phyloP scores from a whole-genome alignment of 176 grass and related monocot genomes.

The Miscanthus lutarioriparius region DNA sequence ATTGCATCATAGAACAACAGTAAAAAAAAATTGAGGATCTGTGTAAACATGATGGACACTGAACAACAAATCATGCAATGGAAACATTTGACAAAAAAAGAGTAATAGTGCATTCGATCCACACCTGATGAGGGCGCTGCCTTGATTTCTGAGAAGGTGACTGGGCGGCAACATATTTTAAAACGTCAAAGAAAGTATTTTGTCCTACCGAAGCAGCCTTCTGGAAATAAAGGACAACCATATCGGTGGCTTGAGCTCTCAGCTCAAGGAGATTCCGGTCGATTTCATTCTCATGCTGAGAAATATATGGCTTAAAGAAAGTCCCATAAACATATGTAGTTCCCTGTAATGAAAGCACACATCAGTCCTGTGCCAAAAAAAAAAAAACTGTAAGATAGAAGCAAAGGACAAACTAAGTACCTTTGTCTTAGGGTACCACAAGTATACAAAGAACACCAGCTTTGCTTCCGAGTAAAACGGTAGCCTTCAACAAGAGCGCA shows the following conservation, averaged over 20 bases:
- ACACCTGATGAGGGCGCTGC: conserved; percentile 57
- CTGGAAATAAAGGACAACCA: conserved; percentile 68
- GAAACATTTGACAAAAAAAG: background rate
- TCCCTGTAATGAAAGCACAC: conserved; percentile 58
- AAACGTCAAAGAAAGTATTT: conserved; percentile 77
- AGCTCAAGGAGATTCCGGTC: conserved; percentile 87
- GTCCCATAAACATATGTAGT: conserved; percentile 92
- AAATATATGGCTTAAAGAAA: conserved; percentile 91
- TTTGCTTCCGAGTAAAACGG: conserved; percentile 97
- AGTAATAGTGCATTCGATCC: conserved; percentile 1
- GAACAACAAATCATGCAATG: conserved; percentile 12
- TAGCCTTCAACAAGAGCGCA: conserved; percentile 60
- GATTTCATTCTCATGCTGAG: conserved; percentile 95
- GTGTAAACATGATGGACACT: background rate
- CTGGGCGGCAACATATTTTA: conserved; percentile 81
- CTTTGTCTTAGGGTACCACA: conserved; percentile 99
- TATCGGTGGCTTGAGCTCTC: conserved; percentile 79
- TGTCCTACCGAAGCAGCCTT: conserved; percentile 69
- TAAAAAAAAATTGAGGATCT: background rate
- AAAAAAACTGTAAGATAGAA: conserved; percentile 27
- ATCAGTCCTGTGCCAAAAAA: conserved; percentile 25
- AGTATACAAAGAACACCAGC: conserved; percentile 84
- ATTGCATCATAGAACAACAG: background rate
- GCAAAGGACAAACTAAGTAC: conserved; percentile 36
- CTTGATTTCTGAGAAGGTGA: conserved; percentile 70